These are phyloP conservation scores for Handroanthus guayacan DNA, from an alignment of 257 asterid genomes.

Conservation along the genomic window DNA sequence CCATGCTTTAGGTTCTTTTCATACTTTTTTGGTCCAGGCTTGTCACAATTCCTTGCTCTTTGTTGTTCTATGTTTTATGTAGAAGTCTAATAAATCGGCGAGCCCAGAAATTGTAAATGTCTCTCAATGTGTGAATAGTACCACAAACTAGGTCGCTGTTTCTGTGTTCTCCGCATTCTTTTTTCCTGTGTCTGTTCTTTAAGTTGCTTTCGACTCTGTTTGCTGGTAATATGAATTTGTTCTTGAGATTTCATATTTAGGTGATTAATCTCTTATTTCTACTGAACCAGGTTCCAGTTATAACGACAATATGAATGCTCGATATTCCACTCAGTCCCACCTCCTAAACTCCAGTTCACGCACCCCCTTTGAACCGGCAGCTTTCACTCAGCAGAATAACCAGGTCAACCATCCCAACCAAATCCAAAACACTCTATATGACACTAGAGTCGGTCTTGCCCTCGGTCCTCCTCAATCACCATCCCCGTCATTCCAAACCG, in stretches of 20 bases:
- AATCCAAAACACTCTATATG: constrained; percentile 48
- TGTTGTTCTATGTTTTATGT: not conserved
- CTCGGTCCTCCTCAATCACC: constrained; percentile 79
- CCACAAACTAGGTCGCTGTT: not conserved
- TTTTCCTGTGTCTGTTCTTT: not conserved
- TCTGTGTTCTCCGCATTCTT: not conserved
- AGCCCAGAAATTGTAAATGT: not conserved
- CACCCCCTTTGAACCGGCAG: constrained; percentile 50
- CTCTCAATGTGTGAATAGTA: not conserved
- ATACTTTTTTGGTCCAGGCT: not conserved
- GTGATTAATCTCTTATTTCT: constrained; percentile 10
- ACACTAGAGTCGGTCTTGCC: constrained; percentile 60
- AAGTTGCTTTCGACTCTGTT: not conserved
- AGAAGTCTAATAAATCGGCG: not conserved
- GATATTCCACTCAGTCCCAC: constrained; percentile 59
- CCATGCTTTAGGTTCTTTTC: not conserved
- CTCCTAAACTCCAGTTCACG: constrained; percentile 48
- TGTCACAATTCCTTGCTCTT: not conserved
- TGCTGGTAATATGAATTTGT: not conserved
- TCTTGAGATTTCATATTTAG: not conserved
- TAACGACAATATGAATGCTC: constrained; percentile 50
- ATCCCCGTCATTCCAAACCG: constrained; percentile 55
- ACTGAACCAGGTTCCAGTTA: constrained; percentile 59
- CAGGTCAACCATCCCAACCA: constrained; percentile 56
- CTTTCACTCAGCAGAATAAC: constrained; percentile 51